Conservation (phyloP, 148 eudicot genomes). For the Dysphania ambrosioides region DNA sequence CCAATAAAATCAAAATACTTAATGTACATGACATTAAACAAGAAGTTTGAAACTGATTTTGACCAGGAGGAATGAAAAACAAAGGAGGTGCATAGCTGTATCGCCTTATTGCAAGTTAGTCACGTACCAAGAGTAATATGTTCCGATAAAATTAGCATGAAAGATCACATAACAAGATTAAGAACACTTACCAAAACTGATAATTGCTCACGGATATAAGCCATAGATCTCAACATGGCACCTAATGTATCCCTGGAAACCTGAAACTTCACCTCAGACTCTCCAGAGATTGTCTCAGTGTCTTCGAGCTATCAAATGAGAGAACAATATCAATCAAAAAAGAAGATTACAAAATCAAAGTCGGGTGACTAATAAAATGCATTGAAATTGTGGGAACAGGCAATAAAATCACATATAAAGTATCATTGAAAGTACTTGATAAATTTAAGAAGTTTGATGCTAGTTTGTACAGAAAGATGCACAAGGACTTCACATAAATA, state of each 20-base stretch:
- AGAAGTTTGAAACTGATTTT: too few species aligned
- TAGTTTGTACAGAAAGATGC: too few species aligned
- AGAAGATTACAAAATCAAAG: neutral
- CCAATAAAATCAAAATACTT: neutral
- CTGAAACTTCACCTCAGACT: slow-evolving; percentile 88
- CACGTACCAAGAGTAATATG: too few species aligned
- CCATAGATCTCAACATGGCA: slow-evolving; percentile 95
- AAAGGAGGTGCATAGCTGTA: neutral
- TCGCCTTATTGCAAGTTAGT: neutral
- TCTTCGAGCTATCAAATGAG: slow-evolving; percentile 72
- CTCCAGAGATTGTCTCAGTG: slow-evolving; percentile 70
- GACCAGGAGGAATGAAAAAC: neutral
- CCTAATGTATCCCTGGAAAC: slow-evolving; percentile 85
- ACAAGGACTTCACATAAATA: too few species aligned
- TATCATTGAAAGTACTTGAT: neutral
- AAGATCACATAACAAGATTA: neutral
- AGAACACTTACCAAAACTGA: slow-evolving; percentile 47
- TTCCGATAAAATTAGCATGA: neutral
- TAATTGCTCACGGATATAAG: slow-evolving; percentile 81
- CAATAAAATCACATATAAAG: neutral
- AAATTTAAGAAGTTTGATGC: neutral
- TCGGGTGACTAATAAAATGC: neutral
- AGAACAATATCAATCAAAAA: neutral
- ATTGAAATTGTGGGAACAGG: neutral
- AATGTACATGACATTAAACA: too few species aligned